Percentiles rank a stretch among this genome's conserved stretches.
Evolutionary conservation across 306 rosid species (phyloP).

Genomic region (Dryas alaskensis): DNA sequence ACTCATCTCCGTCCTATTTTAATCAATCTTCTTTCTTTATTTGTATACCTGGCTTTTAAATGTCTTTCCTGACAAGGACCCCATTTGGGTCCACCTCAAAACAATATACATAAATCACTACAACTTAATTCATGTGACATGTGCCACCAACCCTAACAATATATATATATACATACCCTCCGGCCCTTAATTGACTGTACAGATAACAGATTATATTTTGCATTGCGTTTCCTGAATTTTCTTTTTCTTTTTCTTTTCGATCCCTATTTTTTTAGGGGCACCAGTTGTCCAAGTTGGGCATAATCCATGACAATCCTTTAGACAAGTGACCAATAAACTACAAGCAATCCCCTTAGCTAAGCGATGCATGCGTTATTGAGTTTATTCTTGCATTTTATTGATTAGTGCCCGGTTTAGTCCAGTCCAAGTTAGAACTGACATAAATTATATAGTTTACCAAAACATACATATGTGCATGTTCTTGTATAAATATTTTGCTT

Average conservation of each 20-base stretch:
- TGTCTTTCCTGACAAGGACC: constrained; percentile 11
- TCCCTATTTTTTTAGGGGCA: background rate
- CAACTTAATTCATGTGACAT: background rate
- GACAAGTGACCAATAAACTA: background rate
- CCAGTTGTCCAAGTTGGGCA: too few species aligned
- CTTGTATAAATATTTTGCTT: background rate
- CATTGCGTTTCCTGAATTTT: background rate
- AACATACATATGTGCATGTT: background rate
- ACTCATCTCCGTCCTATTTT: background rate
- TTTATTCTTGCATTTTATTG: background rate
- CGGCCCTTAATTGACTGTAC: background rate
- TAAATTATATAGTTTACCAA: background rate
- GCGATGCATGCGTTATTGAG: background rate
- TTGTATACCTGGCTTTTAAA: too few species aligned
- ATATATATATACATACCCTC: background rate
- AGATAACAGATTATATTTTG: background rate
- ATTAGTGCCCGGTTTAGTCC: constrained; percentile 3
- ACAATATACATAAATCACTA: constrained; percentile 3
- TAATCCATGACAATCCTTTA: background rate
- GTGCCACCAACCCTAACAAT: constrained; percentile 9
- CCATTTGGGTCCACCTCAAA: constrained; percentile 19
- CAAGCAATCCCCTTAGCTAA: background rate
- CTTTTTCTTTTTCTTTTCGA: background rate
- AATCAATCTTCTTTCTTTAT: background rate
- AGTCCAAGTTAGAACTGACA: constrained; percentile 8